Conservation (phyloP, 768 basidiomycete genomes). For the Phanerochaete sordida region DNA sequence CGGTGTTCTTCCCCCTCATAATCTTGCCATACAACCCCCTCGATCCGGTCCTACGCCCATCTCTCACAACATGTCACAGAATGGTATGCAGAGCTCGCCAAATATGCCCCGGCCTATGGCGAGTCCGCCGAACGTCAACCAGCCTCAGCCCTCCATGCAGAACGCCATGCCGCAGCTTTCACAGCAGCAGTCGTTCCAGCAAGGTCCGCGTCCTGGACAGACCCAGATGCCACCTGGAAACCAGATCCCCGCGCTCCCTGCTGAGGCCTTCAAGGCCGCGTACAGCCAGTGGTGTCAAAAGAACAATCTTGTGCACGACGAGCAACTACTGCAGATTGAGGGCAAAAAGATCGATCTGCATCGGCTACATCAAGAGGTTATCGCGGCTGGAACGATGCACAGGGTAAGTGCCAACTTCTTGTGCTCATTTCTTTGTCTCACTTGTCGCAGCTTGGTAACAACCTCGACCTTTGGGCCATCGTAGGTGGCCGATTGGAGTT, state of each 20-base stretch:
- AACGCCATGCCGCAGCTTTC: not conserved
- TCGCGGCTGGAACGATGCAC: slow-evolving; percentile 49
- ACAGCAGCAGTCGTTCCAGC: slow-evolving; percentile 32
- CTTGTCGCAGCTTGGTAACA: not conserved
- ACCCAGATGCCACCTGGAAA: slow-evolving; percentile 5
- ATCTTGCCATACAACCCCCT: not conserved
- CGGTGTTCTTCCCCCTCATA: not conserved
- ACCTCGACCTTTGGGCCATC: slow-evolving; percentile 53
- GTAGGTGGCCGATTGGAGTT: slow-evolving; percentile 68
- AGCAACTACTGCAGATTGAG: slow-evolving; percentile 45
- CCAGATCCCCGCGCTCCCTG: slow-evolving; percentile 6
- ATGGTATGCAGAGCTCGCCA: slow-evolving; percentile 1
- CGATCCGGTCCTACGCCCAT: slow-evolving; percentile 7
- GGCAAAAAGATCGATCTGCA: slow-evolving; percentile 57
- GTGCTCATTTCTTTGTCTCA: slow-evolving; percentile 18
- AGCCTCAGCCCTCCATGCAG: not conserved
- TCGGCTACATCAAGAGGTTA: slow-evolving; percentile 53
- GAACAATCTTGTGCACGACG: slow-evolving; percentile 37
- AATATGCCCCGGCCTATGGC: not conserved
- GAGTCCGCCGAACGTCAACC: not conserved
- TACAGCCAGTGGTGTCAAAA: slow-evolving; percentile 47
- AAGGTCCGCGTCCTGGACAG: slow-evolving; percentile 38
- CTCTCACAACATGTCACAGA: slow-evolving; percentile 1
- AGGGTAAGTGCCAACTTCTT: slow-evolving; percentile 34
- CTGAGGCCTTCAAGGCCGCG: slow-evolving; percentile 42